Conservation (phyloP, 2,329 filamentous ascomycete genomes). For the Ophiocordyceps australis region DNA sequence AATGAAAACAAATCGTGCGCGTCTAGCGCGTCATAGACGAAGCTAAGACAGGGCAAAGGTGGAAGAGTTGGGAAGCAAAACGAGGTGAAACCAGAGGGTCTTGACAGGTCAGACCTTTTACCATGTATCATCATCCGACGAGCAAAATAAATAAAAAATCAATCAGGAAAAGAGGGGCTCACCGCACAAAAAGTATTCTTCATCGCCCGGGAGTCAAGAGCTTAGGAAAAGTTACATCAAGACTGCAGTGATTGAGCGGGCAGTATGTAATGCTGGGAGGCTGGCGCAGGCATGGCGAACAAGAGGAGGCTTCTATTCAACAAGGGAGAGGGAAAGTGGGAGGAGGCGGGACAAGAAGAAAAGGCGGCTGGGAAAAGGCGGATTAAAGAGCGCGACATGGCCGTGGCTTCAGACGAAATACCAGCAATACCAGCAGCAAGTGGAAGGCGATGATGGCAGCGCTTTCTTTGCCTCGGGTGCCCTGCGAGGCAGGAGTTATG, state of each 20-base stretch:
- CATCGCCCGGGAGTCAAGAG: neutral
- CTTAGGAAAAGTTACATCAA: neutral
- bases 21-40: neutral
- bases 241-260: neutral
- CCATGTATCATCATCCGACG: constrained; percentile 37
- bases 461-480: too few species aligned
- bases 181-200: neutral
- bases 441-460: too few species aligned
- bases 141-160: neutral
- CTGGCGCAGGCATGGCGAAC: too few species aligned
- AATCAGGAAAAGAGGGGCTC: neutral
- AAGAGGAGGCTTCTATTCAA: too few species aligned
- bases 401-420: too few species aligned
- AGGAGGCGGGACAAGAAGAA: neutral
- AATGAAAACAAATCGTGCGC: neutral
- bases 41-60: constrained; percentile 2
- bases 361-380: neutral
- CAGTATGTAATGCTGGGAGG: neutral
- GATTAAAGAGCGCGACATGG: too few species aligned
- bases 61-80: constrained; percentile 1
- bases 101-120: constrained; percentile 45
- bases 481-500: too few species aligned
- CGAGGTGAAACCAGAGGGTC: constrained; percentile 31
- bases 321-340: neutral
- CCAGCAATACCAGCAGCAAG: too few species aligned